Evolutionary conservation across 495 filamentous ascomycete genomes (phyloP).

Genomic region (Hyaloscypha bicolor): DNA sequence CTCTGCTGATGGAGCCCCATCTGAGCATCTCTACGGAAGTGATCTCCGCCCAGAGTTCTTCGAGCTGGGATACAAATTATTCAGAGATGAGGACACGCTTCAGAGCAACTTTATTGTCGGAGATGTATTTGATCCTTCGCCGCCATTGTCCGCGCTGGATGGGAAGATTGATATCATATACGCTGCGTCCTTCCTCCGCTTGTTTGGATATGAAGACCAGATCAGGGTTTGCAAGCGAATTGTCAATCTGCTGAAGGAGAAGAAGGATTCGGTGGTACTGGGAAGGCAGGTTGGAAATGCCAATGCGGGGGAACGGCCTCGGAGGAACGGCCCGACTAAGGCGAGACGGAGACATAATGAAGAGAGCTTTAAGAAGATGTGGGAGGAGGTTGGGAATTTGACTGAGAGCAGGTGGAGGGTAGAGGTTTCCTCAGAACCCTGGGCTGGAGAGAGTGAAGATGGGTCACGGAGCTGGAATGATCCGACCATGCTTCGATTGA

Average conservation of each 20-base stretch:
- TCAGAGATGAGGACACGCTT: constrained; percentile 47
- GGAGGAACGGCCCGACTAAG: constrained; percentile 15
- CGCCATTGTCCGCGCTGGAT: constrained; percentile 29
- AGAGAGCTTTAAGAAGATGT: constrained; percentile 49
- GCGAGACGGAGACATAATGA: constrained; percentile 49
- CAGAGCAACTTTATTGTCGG: constrained; percentile 47
- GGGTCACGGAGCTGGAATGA: background rate
- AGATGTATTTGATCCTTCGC: constrained; percentile 51
- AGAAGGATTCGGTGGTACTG: constrained; percentile 46
- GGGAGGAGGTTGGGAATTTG: constrained; percentile 50
- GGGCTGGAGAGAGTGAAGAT: background rate
- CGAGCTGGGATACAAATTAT: constrained; percentile 56
- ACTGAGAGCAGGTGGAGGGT: constrained; percentile 45
- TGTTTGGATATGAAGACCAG: constrained; percentile 59
- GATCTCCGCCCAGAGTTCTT: constrained; percentile 52
- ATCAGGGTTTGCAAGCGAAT: constrained; percentile 47
- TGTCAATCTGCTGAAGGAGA: constrained; percentile 44
- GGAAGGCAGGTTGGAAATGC: constrained; percentile 48
- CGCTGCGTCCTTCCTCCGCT: constrained; percentile 58
- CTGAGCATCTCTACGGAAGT: constrained; percentile 44
- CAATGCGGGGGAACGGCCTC: constrained; percentile 35
- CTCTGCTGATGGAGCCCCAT: constrained; percentile 46
- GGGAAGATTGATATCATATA: constrained; percentile 58
- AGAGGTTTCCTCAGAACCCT: background rate
- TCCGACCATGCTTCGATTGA: background rate